phyloP scores from a whole-genome alignment of 257 asterid genomes.

The Apocynum venetum region DNA sequence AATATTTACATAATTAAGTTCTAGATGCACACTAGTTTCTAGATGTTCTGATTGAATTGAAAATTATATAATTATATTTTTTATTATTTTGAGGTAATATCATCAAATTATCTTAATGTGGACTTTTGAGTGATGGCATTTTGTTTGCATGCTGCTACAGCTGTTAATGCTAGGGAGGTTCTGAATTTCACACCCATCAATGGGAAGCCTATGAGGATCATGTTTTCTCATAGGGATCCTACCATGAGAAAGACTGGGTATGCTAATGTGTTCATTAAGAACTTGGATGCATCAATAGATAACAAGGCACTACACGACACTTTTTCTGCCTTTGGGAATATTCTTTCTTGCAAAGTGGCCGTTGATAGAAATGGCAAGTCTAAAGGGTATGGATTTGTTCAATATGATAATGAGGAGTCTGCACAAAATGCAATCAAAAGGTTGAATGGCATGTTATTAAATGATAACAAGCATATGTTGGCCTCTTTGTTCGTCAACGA shows the following conservation, averaged over 20 bases:
- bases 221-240: conserved; percentile 88
- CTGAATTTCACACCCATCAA: conserved; percentile 58
- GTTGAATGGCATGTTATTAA: conserved; percentile 69
- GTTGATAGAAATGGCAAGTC: conserved; percentile 49
- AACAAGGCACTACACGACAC: conserved; percentile 66
- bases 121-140: background rate
- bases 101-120: too few species aligned
- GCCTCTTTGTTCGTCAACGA: conserved; percentile 60
- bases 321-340: conserved; percentile 60
- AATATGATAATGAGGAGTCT: conserved; percentile 64
- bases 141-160: conserved; percentile 44
- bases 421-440: conserved; percentile 54
- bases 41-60: too few species aligned
- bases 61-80: too few species aligned
- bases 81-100: too few species aligned
- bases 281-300: conserved; percentile 59
- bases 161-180: conserved; percentile 57
- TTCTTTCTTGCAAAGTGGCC: conserved; percentile 82
- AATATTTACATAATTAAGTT: too few species aligned
- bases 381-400: conserved; percentile 83
- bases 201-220: conserved; percentile 77
- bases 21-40: too few species aligned
- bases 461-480: conserved; percentile 75
- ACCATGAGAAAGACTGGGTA: conserved; percentile 61
- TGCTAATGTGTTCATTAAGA: conserved; percentile 72